These are phyloP conservation scores for Clitoria ternatea DNA, from an alignment of 306 rosid genomes.

Conservation along the genomic window DNA sequence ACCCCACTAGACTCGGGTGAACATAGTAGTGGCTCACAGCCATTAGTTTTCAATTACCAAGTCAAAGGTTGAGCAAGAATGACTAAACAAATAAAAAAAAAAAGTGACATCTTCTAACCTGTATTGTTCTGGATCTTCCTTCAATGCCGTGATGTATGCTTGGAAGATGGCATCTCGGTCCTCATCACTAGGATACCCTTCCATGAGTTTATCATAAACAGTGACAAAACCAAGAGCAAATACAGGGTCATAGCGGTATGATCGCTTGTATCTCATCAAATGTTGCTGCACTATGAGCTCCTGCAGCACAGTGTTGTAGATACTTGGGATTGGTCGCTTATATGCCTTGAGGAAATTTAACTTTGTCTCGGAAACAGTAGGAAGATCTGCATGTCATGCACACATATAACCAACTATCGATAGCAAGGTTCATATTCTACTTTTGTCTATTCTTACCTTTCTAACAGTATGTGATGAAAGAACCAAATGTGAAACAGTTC, in stretches of 20 bases:
- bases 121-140: conserved; percentile 80
- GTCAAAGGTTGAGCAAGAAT: background rate
- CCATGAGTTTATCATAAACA: conserved; percentile 86
- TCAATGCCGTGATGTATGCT: conserved; percentile 73
- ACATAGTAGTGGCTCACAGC: background rate
- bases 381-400: conserved; percentile 26
- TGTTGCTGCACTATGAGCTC: conserved; percentile 95
- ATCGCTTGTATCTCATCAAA: conserved; percentile 74
- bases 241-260: conserved; percentile 77
- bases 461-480: background rate
- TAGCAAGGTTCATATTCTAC: background rate
- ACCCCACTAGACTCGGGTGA: too few species aligned
- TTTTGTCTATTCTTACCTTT: background rate
- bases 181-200: conserved; percentile 84
- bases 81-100: background rate
- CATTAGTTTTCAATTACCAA: background rate
- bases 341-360: conserved; percentile 74
- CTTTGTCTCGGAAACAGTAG: conserved; percentile 82
- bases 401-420: conserved; percentile 9
- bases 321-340: conserved; percentile 83
- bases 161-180: conserved; percentile 81
- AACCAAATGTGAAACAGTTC: background rate
- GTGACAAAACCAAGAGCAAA: conserved; percentile 93
- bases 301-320: conserved; percentile 81
- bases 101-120: conserved; percentile 48